Conservation (phyloP, 2,329 filamentous ascomycete species). For the Coniochaeta sp. region DNA sequence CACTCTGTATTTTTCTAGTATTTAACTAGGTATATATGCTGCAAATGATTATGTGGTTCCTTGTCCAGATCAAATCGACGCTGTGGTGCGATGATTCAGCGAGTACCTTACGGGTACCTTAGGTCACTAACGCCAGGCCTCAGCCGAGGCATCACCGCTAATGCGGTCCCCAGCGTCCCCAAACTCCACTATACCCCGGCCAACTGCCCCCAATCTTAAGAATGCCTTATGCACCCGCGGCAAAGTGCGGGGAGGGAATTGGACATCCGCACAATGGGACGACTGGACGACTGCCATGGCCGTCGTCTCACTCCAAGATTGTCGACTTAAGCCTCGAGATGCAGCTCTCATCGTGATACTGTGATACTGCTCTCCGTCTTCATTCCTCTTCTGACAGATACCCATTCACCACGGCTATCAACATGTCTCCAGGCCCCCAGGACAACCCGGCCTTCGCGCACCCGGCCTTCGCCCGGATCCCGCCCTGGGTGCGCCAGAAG, state of each 20-base stretch:
- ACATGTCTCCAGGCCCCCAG: neutral
- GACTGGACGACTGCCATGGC: neutral
- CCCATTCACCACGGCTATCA: neutral
- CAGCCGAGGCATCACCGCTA: neutral
- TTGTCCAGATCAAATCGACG: no score
- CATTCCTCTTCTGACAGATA: no score
- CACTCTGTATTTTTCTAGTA: no score
- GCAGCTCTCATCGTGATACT: neutral
- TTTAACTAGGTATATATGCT: no score
- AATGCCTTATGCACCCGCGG: conserved; percentile 7
- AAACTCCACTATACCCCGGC: neutral
- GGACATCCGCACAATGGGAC: conserved; percentile 2
- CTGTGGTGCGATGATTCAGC: neutral
- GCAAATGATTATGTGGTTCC: no score
- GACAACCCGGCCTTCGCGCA: neutral
- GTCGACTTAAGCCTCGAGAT: neutral
- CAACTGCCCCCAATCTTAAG: neutral
- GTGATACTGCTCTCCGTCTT: neutral
- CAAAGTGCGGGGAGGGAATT: conserved; percentile 7
- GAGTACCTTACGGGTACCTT: no score
- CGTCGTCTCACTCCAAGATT: neutral
- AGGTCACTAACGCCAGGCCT: neutral
- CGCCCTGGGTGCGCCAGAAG: neutral
- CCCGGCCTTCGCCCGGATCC: neutral
- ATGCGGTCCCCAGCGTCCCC: neutral